Conservation (phyloP, 2,329 filamentous ascomycete genomes). For the Hypomyces perniciosus region DNA sequence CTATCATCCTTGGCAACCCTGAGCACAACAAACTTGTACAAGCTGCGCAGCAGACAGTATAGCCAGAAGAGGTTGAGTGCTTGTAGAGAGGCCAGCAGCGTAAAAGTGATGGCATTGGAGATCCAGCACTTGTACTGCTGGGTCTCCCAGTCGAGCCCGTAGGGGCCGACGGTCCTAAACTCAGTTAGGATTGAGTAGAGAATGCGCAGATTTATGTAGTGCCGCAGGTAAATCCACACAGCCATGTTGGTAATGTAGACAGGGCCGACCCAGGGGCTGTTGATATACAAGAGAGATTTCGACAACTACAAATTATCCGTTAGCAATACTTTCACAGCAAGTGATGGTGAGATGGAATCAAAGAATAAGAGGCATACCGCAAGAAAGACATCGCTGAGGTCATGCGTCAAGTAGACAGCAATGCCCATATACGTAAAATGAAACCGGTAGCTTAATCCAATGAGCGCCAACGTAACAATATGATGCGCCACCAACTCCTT, state of each 20-base stretch:
- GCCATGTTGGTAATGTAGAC: constrained; percentile 78
- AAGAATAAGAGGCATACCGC: constrained; percentile 44
- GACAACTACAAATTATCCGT: constrained; percentile 40
- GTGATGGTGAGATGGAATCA: background rate
- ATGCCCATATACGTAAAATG: constrained; percentile 93
- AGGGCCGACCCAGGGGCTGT: constrained; percentile 65
- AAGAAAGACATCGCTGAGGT: constrained; percentile 90
- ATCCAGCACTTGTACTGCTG: constrained; percentile 71
- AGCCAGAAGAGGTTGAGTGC: constrained; percentile 75
- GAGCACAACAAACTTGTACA: constrained; percentile 59
- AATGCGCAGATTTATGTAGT: constrained; percentile 74
- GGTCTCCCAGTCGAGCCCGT: constrained; percentile 66
- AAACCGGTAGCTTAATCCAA: constrained; percentile 82
- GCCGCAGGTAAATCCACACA: constrained; percentile 82
- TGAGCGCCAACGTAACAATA: constrained; percentile 76
- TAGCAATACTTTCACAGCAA: background rate
- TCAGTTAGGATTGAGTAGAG: constrained; percentile 67
- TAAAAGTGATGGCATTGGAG: constrained; percentile 59
- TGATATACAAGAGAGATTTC: constrained; percentile 84
- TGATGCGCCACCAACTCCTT: constrained; percentile 88
- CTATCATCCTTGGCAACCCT: constrained; percentile 61
- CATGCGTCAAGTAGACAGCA: constrained; percentile 89
- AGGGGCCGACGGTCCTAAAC: constrained; percentile 67
- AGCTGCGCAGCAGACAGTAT: constrained; percentile 67
- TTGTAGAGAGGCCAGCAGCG: constrained; percentile 60